Conservation (phyloP, 148 eudicot genomes). For the Vaccinium corymbosum region DNA sequence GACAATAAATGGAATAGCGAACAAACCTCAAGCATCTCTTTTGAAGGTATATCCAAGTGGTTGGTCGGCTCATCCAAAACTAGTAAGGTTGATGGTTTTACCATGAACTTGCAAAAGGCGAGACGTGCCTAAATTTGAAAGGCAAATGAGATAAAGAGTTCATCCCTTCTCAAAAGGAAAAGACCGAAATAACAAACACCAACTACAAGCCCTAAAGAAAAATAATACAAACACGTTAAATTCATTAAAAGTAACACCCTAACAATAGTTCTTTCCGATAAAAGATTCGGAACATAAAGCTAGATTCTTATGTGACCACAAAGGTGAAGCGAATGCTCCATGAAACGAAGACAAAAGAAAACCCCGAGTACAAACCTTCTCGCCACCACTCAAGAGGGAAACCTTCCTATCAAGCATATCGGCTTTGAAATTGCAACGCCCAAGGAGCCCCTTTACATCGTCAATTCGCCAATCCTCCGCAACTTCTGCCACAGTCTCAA, state of each 20-base stretch:
- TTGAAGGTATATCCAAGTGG: conserved; percentile 94
- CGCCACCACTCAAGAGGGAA: conserved; percentile 90
- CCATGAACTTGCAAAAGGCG: conserved; percentile 98
- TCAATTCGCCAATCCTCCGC: conserved; percentile 93
- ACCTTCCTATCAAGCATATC: conserved; percentile 98
- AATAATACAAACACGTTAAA: neutral
- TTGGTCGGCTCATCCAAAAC: conserved; percentile 95
- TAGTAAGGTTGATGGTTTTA: conserved; percentile 84
- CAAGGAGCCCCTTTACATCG: conserved; percentile 92
- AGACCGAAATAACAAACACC: neutral
- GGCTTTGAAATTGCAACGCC: conserved; percentile 88
- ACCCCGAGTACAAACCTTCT: conserved; percentile 51
- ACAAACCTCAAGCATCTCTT: conserved; percentile 98
- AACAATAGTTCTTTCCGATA: neutral
- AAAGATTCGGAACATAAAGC: neutral
- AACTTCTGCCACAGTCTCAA: conserved; percentile 84
- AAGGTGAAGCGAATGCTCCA: neutral
- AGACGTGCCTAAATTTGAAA: conserved; percentile 62
- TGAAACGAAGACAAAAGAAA: neutral
- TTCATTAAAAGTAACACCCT: neutral
- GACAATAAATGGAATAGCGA: neutral
- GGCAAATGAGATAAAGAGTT: conserved; percentile 10
- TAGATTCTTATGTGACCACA: neutral
- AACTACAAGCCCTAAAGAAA: neutral
- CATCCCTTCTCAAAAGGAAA: neutral